A percentile compares a stretch with the other conserved stretches of the same genome.
These are phyloP conservation scores for Pythium aquatile DNA, from an alignment of 352 stramenopile genomes.

Conservation along the genomic window DNA sequence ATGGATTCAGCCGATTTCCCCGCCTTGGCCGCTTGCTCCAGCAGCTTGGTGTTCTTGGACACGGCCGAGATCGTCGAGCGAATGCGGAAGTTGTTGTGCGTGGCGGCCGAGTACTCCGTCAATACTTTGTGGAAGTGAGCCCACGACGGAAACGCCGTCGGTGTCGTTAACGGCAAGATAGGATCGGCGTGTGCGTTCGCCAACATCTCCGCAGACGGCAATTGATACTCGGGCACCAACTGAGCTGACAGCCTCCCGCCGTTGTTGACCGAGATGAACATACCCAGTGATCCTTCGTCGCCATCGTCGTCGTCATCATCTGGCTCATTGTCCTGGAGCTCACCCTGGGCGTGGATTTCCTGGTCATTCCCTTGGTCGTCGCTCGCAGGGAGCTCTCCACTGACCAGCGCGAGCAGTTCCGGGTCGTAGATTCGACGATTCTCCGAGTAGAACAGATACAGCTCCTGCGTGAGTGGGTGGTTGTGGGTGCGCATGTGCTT, in stretches of 20 bases:
- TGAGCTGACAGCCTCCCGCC: neutral
- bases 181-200: neutral
- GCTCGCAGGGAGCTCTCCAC: neutral
- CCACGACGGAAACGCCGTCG: slow-evolving; percentile 61
- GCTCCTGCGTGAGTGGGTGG: slow-evolving; percentile 66
- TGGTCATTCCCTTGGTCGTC: neutral
- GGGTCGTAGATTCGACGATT: slow-evolving; percentile 79
- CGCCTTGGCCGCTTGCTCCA: slow-evolving; percentile 39
- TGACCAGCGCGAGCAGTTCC: slow-evolving; percentile 43
- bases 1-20: slow-evolving; percentile 32
- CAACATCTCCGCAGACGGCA: slow-evolving; percentile 2
- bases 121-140: slow-evolving; percentile 57
- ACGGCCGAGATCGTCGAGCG: slow-evolving; percentile 66
- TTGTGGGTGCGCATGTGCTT: slow-evolving; percentile 75
- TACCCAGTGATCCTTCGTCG: neutral
- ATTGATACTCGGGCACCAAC: neutral
- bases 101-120: slow-evolving; percentile 52
- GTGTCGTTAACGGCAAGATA: slow-evolving; percentile 30
- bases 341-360: neutral
- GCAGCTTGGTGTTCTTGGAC: slow-evolving; percentile 56
- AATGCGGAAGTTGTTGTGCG: slow-evolving; percentile 66
- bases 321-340: neutral
- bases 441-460: slow-evolving; percentile 76
- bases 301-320: neutral
- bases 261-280: slow-evolving; percentile 1